Base-by-base conservation (phyloP, 306 rosid species). In the Casuarina equisetifolia region DNA sequence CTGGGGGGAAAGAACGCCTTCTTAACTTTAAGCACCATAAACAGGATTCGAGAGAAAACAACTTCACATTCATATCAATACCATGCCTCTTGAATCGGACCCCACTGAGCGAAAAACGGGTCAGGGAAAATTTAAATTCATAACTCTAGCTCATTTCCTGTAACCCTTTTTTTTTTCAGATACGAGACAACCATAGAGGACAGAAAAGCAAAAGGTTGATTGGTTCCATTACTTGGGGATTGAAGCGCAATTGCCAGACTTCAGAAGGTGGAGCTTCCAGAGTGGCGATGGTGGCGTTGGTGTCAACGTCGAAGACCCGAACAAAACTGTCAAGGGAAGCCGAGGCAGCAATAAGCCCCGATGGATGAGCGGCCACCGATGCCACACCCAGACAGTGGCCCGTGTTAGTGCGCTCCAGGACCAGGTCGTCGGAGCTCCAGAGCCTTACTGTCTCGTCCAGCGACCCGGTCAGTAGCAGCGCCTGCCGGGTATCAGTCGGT, bases 301-400 rank as follows among this genome's bases (percentile, higher is more conserved):
- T 81, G 77, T 91, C 98, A 12, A 96, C 98, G 43, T 96, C 93
- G 69, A 96, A 96, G 39, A 96, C 92, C 12, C 98, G 86, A 13
- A 96, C 89, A 40, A 92, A 92, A 82, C 98, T 96, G 66, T 96
- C 99, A n/a, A 96, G 94, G 17, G 99, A 96, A 51, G 98, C 93
- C 16, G 98, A 91, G 48, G 99, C 98, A 42, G 97, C 99, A 25
- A 92, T 80, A 42, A 81, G 83, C 59, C 97, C 99, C 12, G 90
- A 90, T 0, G 99, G 99, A 54, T 92, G 99, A 74, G 99, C 97
- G 13, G 98, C 94, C 32, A 90, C 97, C 51, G 97, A 92, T 32
- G 89, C 91, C n/a, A 92, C 99, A 46, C 99, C 98, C 75, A 96
- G 98, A 82, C 93, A 92, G 90, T 92, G 99, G 42, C 98, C 97